A percentile compares a stretch with the other conserved stretches of the same genome.
These are phyloP conservation scores for Datisca glomerata DNA, from an alignment of 306 rosid species.

Conservation along the genomic window DNA sequence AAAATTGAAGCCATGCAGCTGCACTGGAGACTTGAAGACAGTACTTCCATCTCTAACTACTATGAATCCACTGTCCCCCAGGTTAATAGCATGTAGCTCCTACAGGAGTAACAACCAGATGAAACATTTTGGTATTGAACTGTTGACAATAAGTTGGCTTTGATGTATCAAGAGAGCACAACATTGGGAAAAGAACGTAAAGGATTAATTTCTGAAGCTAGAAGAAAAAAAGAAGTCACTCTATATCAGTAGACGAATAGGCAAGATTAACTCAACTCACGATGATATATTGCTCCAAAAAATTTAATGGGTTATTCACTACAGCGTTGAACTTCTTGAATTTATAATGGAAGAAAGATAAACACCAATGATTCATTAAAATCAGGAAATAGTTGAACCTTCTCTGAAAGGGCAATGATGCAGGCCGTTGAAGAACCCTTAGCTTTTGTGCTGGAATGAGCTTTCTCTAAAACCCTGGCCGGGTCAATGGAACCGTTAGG, in stretches of 20 bases:
- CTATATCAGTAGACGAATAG: too few relatives aligned
- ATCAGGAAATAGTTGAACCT: slow-evolving; percentile 24
- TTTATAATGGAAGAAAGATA: too few relatives aligned
- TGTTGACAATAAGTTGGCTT: too few relatives aligned
- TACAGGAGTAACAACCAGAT: slow-evolving; percentile 10
- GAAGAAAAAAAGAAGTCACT: too few relatives aligned
- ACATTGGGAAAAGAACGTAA: too few relatives aligned
- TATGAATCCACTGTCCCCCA: slow-evolving; percentile 91
- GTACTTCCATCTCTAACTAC: slow-evolving; percentile 79
- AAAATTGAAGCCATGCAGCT: slow-evolving; percentile 83
- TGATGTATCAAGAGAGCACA: too few relatives aligned
- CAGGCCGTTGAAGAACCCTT: slow-evolving; percentile 92
- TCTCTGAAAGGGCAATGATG: slow-evolving; percentile 55
- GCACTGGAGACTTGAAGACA: slow-evolving; percentile 69
- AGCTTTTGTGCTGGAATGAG: slow-evolving; percentile 52
- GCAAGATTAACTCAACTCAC: too few relatives aligned
- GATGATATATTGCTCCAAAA: too few relatives aligned
- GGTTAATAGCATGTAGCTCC: slow-evolving; percentile 82
- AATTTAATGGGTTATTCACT: not conserved
- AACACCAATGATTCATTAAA: too few relatives aligned
- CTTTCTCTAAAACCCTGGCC: slow-evolving; percentile 70
- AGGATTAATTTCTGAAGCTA: too few relatives aligned
- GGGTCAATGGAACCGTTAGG: slow-evolving; percentile 55
- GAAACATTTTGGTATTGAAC: not conserved
- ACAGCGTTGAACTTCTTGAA: too few relatives aligned